Base-by-base conservation (phyloP, 495 filamentous ascomycete genomes). In the Hyaloscypha bicolor region DNA sequence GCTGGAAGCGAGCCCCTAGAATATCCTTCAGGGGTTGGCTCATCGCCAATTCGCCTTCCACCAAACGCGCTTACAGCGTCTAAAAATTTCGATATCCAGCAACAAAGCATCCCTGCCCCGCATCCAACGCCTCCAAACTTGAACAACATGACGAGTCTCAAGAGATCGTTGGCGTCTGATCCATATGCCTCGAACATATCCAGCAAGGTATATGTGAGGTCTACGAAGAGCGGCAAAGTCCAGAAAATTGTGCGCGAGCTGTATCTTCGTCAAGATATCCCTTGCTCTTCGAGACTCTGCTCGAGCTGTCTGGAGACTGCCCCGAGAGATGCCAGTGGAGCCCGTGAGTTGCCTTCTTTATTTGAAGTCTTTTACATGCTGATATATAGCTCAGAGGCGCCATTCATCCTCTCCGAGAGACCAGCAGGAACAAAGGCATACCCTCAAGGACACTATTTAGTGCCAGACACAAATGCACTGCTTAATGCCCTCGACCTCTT, bases 221-320 rank as follows among this genome's bases (percentile, higher is more conserved):
- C 95, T 32, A 94, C 93, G 21, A 94, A 90, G 77, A 92, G 86
- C 77, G 95, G 95, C 74, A 98, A 97, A 81, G 95, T 98, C 66
- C 93, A 97, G 79, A 99, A 99, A 81, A 94, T 99, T 76, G 96
- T 98, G 66, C 88, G 93, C 56, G 95, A 99, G 82, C 81, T 98
- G 62, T 98, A 99, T 79, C 84, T 99, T 35, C 87, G 95, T 72
- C 89, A 93, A 81, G 96, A 99, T 76, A 98, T 98, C 71, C 95
- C 95, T 37, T 99, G 95, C 80, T 99, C 96, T 19, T 98, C 94
- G 3, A 90, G 86, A 76, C 84, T 98, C 58, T 99, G 95, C 80
- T 80, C 84, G 53, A 76, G 75, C 74, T 99, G 95, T 73, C 81
- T 90, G 39, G 74, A 80, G 22, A 83, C 80, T 39, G 90, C 92